phyloP scores from a whole-genome alignment of 768 basidiomycete genomes.

The Hemileccinum rubropunctum region DNA sequence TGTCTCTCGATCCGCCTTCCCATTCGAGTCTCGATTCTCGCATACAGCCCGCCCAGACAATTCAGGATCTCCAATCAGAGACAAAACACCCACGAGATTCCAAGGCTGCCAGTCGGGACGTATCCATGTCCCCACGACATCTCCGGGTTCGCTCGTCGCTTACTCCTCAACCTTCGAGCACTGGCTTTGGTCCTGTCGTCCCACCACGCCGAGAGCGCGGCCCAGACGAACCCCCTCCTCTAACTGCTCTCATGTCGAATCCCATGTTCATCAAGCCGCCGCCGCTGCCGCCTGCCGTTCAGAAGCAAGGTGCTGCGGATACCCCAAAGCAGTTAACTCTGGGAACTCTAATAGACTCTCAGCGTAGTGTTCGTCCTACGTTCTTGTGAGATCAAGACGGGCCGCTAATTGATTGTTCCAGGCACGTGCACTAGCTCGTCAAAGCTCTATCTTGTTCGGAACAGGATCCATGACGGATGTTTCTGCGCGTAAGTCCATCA shows the following conservation, averaged over 20 bases:
- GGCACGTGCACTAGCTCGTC: slow-evolving; percentile 50
- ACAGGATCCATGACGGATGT: slow-evolving; percentile 34
- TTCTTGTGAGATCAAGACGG: not conserved
- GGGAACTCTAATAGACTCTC: slow-evolving; percentile 56
- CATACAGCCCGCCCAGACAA: slow-evolving; percentile 29
- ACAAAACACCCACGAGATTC: slow-evolving; percentile 16
- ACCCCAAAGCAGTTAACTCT: slow-evolving; percentile 44
- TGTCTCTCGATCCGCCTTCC: slow-evolving; percentile 69
- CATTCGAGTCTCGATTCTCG: slow-evolving; percentile 22
- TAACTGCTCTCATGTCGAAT: slow-evolving; percentile 58
- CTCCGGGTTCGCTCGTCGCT: slow-evolving; percentile 62
- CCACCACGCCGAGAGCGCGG: slow-evolving; percentile 45
- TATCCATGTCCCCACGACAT: slow-evolving; percentile 47
- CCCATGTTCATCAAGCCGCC: slow-evolving; percentile 72
- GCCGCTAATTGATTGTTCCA: slow-evolving; percentile 22
- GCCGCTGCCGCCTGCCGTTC: slow-evolving; percentile 42
- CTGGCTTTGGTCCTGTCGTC: slow-evolving; percentile 40
- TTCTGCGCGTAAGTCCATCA: slow-evolving; percentile 30
- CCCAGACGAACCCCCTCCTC: slow-evolving; percentile 66
- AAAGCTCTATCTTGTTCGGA: slow-evolving; percentile 52
- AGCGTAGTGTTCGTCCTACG: slow-evolving; percentile 47
- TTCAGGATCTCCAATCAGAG: slow-evolving; percentile 32
- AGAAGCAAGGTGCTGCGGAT: slow-evolving; percentile 20
- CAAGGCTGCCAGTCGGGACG: slow-evolving; percentile 32
- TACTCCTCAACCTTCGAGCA: slow-evolving; percentile 61